Percentiles rank a stretch among this genome's conserved stretches.
phyloP scores from a whole-genome alignment of 495 filamentous ascomycete species.

The Glarea lozoyensis region DNA sequence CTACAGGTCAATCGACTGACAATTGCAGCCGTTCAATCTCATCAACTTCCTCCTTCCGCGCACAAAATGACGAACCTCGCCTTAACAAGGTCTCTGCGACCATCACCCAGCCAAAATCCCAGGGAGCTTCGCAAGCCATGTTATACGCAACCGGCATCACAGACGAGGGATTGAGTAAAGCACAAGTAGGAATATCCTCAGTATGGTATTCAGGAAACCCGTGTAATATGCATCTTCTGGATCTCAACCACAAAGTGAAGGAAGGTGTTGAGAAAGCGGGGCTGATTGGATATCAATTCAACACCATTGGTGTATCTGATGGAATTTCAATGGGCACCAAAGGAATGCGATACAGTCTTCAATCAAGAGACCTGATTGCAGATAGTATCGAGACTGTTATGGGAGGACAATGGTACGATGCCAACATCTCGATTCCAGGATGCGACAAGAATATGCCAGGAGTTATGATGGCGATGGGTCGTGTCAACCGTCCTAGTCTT shows the following conservation, averaged over 20 bases:
- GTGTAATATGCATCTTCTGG: constrained; percentile 97
- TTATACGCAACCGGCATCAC: constrained; percentile 86
- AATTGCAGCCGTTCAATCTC: constrained; percentile 36
- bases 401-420: constrained; percentile 98
- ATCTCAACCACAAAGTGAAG: constrained; percentile 73
- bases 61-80: constrained; percentile 29
- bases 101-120: constrained; percentile 93
- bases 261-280: constrained; percentile 77
- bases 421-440: constrained; percentile 94
- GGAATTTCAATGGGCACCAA: constrained; percentile 73
- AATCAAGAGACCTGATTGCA: constrained; percentile 91
- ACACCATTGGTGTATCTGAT: constrained; percentile 91
- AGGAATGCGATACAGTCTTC: constrained; percentile 91
- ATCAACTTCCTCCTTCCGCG: constrained; percentile 33
- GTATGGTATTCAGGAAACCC: constrained; percentile 88
- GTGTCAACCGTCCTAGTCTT: constrained; percentile 83
- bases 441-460: constrained; percentile 99
- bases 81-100: constrained; percentile 75
- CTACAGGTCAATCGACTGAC: background rate
- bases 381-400: constrained; percentile 98
- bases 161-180: constrained; percentile 80
- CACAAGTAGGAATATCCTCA: constrained; percentile 94
- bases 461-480: constrained; percentile 94
- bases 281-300: constrained; percentile 85
- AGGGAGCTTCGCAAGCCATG: constrained; percentile 98